A percentile compares a stretch with the other conserved stretches of the same genome.
Conservation (phyloP, 345 rosid species). For the Populus nigra region DNA sequence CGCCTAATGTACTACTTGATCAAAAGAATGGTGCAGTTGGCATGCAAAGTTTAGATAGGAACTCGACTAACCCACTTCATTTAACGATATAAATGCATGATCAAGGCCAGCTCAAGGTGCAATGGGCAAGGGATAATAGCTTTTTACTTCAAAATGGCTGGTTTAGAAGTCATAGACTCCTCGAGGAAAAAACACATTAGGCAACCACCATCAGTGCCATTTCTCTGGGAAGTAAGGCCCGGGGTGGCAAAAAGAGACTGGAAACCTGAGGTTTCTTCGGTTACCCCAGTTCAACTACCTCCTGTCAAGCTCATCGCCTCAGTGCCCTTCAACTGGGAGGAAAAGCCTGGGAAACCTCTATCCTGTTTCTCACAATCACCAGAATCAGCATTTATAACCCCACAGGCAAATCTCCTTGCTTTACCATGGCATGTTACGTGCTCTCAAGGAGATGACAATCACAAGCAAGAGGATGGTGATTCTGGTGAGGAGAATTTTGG, state of each 20-base stretch:
- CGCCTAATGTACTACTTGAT: conserved; percentile 7
- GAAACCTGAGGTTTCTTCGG: conserved; percentile 44
- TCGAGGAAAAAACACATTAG: conserved; percentile 42
- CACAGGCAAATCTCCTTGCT: conserved; percentile 16
- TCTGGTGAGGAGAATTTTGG: conserved; percentile 13
- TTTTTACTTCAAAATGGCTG: conserved; percentile 26
- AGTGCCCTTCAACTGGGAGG: conserved; percentile 79
- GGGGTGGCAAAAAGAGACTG: conserved; percentile 75
- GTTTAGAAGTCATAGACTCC: conserved; percentile 13
- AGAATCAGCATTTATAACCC: conserved; percentile 13
- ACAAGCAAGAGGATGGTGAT: conserved; percentile 14
- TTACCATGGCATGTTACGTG: conserved; percentile 40
- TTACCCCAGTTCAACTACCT: conserved; percentile 30
- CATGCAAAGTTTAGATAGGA: conserved; percentile 2
- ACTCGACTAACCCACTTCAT: conserved; percentile 8
- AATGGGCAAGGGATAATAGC: neutral
- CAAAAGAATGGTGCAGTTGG: conserved; percentile 8
- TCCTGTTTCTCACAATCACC: conserved; percentile 27
- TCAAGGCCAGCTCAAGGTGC: neutral
- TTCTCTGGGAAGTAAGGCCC: conserved; percentile 79
- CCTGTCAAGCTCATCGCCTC: conserved; percentile 65
- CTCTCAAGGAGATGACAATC: conserved; percentile 12
- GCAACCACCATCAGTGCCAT: conserved; percentile 75
- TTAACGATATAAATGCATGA: neutral
- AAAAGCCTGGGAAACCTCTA: conserved; percentile 62